These are phyloP conservation scores for Diaporthe eres DNA, from an alignment of 2,329 filamentous ascomycete species.

Conservation along the genomic window DNA sequence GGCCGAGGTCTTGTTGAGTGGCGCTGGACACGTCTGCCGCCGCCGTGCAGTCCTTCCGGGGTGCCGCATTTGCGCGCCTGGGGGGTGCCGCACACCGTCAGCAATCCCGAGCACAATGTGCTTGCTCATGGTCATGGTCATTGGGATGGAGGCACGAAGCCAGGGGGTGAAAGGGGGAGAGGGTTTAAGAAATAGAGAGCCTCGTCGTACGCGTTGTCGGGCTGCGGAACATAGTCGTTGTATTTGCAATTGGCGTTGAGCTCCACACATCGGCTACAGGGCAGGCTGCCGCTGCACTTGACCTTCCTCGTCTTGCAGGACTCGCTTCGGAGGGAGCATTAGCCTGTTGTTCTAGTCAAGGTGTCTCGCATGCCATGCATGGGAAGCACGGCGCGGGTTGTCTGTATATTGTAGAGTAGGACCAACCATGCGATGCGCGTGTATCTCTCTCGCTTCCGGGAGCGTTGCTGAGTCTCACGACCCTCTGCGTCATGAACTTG, in stretches of 20 bases:
- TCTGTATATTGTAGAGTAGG: neutral
- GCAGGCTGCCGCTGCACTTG: constrained; percentile 26
- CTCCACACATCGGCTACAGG: constrained; percentile 23
- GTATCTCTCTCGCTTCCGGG: constrained; percentile 23
- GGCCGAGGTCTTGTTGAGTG: constrained; percentile 23
- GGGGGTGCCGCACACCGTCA: neutral
- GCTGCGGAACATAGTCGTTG: constrained; percentile 18
- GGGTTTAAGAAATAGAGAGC: neutral
- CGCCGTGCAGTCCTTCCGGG: constrained; percentile 9
- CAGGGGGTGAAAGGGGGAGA: neutral
- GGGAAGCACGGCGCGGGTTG: neutral
- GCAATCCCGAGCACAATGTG: neutral
- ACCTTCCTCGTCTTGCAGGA: constrained; percentile 28
- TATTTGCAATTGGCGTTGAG: constrained; percentile 28
- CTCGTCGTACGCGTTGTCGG: constrained; percentile 17
- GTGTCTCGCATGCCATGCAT: neutral
- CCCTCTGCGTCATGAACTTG: constrained; percentile 17
- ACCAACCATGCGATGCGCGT: constrained; percentile 22
- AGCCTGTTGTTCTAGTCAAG: neutral
- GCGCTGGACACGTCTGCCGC: constrained; percentile 1
- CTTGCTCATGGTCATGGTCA: neutral
- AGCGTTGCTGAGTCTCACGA: constrained; percentile 7
- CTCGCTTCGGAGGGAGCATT: neutral
- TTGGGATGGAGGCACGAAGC: neutral
- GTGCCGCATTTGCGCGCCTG: constrained; percentile 15